Evolutionary conservation across 495 filamentous ascomycete species (phyloP).

Genomic region (Annulohypoxylon maeteangense): DNA sequence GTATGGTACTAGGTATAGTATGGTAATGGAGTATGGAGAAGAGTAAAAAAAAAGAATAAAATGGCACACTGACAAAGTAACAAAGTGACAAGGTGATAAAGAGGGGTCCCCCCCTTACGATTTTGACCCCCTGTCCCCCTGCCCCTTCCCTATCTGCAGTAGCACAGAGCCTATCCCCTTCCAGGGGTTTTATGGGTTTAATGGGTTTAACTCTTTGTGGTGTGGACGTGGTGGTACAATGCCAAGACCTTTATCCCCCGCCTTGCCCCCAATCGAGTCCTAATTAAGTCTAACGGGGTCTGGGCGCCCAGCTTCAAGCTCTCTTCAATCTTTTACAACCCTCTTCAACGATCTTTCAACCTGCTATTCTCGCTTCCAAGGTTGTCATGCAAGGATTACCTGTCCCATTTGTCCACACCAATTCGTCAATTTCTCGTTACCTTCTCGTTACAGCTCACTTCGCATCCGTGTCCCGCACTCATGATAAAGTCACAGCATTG

Average conservation of each 20-base stretch:
- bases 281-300: slow-evolving; percentile 13
- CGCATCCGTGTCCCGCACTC: slow-evolving; percentile 37
- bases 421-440: slow-evolving; percentile 48
- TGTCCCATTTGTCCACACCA: slow-evolving; percentile 34
- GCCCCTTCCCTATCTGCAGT: not conserved
- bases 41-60: not conserved
- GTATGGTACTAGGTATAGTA: not conserved
- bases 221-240: slow-evolving; percentile 23
- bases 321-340: not conserved
- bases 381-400: slow-evolving; percentile 31
- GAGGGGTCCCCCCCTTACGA: slow-evolving; percentile 8
- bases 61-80: slow-evolving; percentile 31
- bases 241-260: slow-evolving; percentile 26
- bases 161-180: not conserved
- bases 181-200: slow-evolving; percentile 3
- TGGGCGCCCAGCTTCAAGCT: slow-evolving; percentile 16
- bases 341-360: slow-evolving; percentile 1
- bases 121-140: slow-evolving; percentile 3
- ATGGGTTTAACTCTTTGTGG: not conserved
- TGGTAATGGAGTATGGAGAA: not conserved
- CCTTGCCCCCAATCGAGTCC: slow-evolving; percentile 14
- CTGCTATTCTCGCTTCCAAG: slow-evolving; percentile 28
- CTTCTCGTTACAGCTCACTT: slow-evolving; percentile 44
- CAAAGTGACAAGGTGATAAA: no score
- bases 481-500: slow-evolving; percentile 45